Percentiles rank a stretch among this genome's conserved stretches.
Conservation (phyloP, 1,284 basidiomycete species). For the Ustilago nuda region DNA sequence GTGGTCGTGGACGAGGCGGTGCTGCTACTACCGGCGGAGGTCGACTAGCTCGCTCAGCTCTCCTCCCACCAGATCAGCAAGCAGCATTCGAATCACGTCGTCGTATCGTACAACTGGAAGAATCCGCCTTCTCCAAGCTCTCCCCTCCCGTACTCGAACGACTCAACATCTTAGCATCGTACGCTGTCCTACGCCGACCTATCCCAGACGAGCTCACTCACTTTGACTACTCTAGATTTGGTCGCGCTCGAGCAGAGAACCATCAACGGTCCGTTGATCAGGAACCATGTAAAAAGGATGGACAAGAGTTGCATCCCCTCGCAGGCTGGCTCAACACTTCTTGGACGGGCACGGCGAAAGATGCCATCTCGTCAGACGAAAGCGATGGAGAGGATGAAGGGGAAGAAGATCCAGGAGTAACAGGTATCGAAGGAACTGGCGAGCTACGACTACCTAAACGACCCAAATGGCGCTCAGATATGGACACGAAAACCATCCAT, state of each 20-base stretch:
- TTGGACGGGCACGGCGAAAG: not conserved
- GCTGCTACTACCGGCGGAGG: constrained; percentile 11
- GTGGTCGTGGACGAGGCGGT: constrained; percentile 20
- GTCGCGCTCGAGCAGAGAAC: constrained; percentile 39
- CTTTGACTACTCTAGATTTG: constrained; percentile 50
- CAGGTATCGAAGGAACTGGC: constrained; percentile 33
- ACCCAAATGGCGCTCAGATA: constrained; percentile 53
- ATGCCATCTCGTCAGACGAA: constrained; percentile 12
- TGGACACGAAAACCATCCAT: constrained; percentile 55
- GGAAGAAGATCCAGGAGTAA: constrained; percentile 20
- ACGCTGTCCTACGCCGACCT: constrained; percentile 43
- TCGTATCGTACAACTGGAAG: constrained; percentile 45
- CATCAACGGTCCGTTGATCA: constrained; percentile 19
- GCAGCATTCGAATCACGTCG: constrained; percentile 38
- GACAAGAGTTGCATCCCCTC: constrained; percentile 29
- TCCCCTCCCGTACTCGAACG: constrained; percentile 50
- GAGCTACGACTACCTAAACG: constrained; percentile 54
- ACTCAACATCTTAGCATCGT: constrained; percentile 53
- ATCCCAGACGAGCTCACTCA: constrained; percentile 25
- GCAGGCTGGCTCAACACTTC: constrained; percentile 24
- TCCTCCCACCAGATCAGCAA: constrained; percentile 43
- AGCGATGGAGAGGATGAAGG: constrained; percentile 7
- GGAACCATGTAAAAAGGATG: constrained; percentile 18
- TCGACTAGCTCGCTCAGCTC: constrained; percentile 23
- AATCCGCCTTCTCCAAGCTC: constrained; percentile 57